A percentile compares a stretch with the other conserved stretches of the same genome.
Evolutionary conservation across 305 asterid species (phyloP).

Genomic region (Fraxinus albicans): DNA sequence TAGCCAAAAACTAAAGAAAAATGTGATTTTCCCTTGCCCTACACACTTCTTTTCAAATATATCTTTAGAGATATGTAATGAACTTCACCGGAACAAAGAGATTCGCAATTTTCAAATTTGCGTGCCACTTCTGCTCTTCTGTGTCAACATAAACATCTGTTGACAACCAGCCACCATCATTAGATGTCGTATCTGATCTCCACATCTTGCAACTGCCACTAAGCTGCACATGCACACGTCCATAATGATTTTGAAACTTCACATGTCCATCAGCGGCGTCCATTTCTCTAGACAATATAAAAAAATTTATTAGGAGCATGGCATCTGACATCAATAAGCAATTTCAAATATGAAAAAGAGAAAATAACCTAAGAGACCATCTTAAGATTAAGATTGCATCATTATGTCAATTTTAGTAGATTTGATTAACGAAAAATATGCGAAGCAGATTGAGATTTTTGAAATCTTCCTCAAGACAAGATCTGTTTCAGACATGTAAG

Average conservation of each 20-base stretch:
- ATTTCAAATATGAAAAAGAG: constrained; percentile 21
- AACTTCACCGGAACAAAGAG: constrained; percentile 87
- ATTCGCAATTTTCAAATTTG: constrained; percentile 82
- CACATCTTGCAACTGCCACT: constrained; percentile 93
- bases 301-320: constrained; percentile 37
- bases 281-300: constrained; percentile 77
- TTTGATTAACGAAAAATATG: constrained; percentile 1
- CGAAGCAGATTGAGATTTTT: background rate
- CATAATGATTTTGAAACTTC: constrained; percentile 82
- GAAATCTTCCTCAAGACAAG: constrained; percentile 10
- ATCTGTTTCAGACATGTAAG: constrained; percentile 12
- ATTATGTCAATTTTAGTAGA: constrained; percentile 9
- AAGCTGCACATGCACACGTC: constrained; percentile 81
- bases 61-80: constrained; percentile 25
- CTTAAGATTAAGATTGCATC: constrained; percentile 13
- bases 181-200: constrained; percentile 75
- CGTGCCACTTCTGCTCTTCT: constrained; percentile 96
- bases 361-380: constrained; percentile 25
- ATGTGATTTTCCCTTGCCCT: constrained; percentile 9
- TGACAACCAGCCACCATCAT: constrained; percentile 99
- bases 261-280: constrained; percentile 77
- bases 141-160: constrained; percentile 92
- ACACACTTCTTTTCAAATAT: background rate
- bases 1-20: constrained; percentile 20
- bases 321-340: constrained; percentile 34